A percentile compares a stretch with the other conserved stretches of the same genome.
These are phyloP conservation scores for Fragilaria crotonensis DNA, from an alignment of 108 stramenopile genomes.

Conservation along the genomic window DNA sequence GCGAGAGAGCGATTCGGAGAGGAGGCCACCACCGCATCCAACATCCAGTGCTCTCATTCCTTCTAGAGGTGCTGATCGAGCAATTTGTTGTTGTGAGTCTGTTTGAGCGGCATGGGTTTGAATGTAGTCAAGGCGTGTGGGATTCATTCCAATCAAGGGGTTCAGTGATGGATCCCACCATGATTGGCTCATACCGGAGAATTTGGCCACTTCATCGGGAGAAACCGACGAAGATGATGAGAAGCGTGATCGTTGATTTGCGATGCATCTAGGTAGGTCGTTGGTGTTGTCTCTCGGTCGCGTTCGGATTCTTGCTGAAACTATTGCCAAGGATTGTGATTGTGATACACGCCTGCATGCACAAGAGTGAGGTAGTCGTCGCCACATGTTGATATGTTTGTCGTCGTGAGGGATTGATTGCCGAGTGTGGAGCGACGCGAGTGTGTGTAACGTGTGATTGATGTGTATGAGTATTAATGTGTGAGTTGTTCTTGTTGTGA, in stretches of 20 bases:
- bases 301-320: neutral
- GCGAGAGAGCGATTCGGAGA: conserved; percentile 79
- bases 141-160: conserved; percentile 77
- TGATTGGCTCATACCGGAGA: conserved; percentile 39
- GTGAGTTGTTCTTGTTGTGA: too few species aligned
- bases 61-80: conserved; percentile 28
- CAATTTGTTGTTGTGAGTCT: conserved; percentile 2
- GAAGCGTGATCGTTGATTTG: neutral
- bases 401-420: too few species aligned
- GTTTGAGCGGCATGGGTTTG: neutral
- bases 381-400: too few species aligned
- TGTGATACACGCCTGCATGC: too few species aligned
- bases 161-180: conserved; percentile 78
- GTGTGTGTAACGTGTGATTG: too few species aligned
- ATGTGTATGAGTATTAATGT: too few species aligned
- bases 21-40: conserved; percentile 91
- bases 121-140: conserved; percentile 64
- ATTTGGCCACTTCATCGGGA: conserved; percentile 53
- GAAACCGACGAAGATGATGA: conserved; percentile 29
- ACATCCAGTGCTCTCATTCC: conserved; percentile 63
- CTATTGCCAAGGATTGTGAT: neutral
- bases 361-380: too few species aligned
- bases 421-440: too few species aligned
- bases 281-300: too few species aligned
- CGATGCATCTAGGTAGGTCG: neutral